These are phyloP conservation scores for Balakata baccata DNA, from an alignment of 345 rosid species.

Conservation along the genomic window DNA sequence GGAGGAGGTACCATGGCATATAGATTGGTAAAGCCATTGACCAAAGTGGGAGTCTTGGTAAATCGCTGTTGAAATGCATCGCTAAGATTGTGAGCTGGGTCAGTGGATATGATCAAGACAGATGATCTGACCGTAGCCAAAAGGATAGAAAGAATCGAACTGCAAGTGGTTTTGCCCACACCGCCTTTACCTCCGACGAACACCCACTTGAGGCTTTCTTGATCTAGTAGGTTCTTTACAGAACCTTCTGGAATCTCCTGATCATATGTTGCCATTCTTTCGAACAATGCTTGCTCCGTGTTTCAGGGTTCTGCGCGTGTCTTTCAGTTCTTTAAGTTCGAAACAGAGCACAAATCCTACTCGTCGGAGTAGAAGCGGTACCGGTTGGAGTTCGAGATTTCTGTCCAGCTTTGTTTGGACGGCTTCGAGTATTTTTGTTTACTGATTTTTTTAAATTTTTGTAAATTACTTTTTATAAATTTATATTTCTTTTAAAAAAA, in stretches of 20 bases:
- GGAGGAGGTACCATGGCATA: constrained; percentile 67
- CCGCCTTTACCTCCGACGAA: constrained; percentile 99
- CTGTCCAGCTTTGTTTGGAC: not conserved
- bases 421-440: not conserved
- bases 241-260: constrained; percentile 59
- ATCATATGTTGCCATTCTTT: constrained; percentile 30
- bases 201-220: constrained; percentile 91
- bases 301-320: not conserved
- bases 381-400: not conserved
- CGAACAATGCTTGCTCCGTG: not conserved
- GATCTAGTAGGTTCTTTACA: constrained; percentile 73
- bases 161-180: constrained; percentile 96
- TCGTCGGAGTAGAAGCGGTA: not conserved
- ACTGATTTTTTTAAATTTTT: not conserved
- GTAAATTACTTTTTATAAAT: not conserved
- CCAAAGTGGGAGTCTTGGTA: constrained; percentile 80
- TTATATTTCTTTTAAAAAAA: too few species aligned
- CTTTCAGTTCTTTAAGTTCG: not conserved
- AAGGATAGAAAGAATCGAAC: constrained; percentile 80
- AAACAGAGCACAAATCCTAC: not conserved
- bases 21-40: constrained; percentile 87
- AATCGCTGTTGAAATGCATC: constrained; percentile 98
- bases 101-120: constrained; percentile 96
- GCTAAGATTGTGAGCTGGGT: constrained; percentile 99
- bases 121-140: constrained; percentile 80